Base-by-base conservation (phyloP, 352 stramenopile species). In the Pelagophyceae sp. region DNA sequence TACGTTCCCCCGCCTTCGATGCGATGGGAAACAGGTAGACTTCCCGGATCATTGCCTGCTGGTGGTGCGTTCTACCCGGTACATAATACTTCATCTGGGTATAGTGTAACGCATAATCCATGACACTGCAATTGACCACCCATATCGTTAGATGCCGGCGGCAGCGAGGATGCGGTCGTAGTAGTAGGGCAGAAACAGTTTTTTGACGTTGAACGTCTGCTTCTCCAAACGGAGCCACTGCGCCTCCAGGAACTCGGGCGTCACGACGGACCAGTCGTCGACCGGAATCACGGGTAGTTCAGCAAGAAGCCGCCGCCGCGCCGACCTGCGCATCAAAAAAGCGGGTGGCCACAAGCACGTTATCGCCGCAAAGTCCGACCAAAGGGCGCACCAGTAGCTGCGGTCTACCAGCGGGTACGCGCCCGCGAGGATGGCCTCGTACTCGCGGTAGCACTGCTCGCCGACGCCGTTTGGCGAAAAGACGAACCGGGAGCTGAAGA, bases 161-260 rank as follows among this genome's bases (percentile, higher is more conserved):
- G 58, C 23, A 15, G 11, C 58, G 27, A 31, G 11, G 58, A 31
- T 67, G 15, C 29, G 29, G 27, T 71, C 61, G 61, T 71, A 71
- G 5, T 25, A 71, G 61, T 45, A 25, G 61, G 61, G 61, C n/a
- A 71, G 61, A 31, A 29, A 71, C n/a, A 71, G 61, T 1, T 5
- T 1, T 31, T 35, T 38, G 29, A 71, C 61, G 61, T 71, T 31
- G 61, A 32, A 71, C n/a, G 61, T 40, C 11, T 17, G 6, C 3
- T 27, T 31, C 61, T 71, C 61, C 29, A 71, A 15, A 1, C 2
- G 11, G 17, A 3, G n/a, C 61, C 61, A 71, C 29, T 6, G 37
- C 3, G 61, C 61, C 2, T 71, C 61, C n/a, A 71, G 61, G 33
- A 71, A 71, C 1, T 6, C 61, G 61, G 61, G 61, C 61, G 61